A percentile compares a stretch with the other conserved stretches of the same genome.
Evolutionary conservation across 2,329 filamentous ascomycete genomes (phyloP).

Genomic region (Rhynchosporium secalis): DNA sequence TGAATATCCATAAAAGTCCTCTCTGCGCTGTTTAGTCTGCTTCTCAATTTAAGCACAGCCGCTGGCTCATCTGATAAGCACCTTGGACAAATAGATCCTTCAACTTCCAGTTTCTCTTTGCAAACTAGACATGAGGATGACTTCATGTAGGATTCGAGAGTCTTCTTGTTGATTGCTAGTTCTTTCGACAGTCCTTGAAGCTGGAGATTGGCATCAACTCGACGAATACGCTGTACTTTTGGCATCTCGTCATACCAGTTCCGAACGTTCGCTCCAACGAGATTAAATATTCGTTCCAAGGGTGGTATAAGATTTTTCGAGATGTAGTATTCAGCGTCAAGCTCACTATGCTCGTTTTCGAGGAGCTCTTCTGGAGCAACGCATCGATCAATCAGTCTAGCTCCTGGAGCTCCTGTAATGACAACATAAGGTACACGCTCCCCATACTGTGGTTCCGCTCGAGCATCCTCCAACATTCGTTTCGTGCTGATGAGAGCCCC

Average conservation of each 20-base stretch:
- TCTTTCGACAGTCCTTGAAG: conserved; percentile 44
- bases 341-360: conserved; percentile 70
- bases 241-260: conserved; percentile 98
- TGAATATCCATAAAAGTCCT: conserved; percentile 63
- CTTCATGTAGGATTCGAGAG: conserved; percentile 92
- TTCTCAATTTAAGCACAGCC: conserved; percentile 65
- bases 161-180: conserved; percentile 52
- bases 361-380: conserved; percentile 84
- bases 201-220: conserved; percentile 39
- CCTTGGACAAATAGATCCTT: conserved; percentile 54
- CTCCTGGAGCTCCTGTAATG: conserved; percentile 81
- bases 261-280: conserved; percentile 87
- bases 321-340: conserved; percentile 97
- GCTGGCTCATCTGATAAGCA: conserved; percentile 57
- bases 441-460: conserved; percentile 89
- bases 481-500: conserved; percentile 86
- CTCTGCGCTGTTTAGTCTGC: conserved; percentile 63
- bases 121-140: conserved; percentile 79
- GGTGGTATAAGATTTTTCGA: conserved; percentile 93
- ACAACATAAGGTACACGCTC: conserved; percentile 96
- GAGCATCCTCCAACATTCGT: conserved; percentile 81
- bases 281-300: conserved; percentile 92
- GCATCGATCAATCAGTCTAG: conserved; percentile 83
- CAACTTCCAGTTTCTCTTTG: conserved; percentile 46
- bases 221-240: conserved; percentile 75